Percentiles rank a stretch among this genome's conserved stretches.
Conservation (phyloP, 2,329 filamentous ascomycete genomes). For the Fusarium scirpi region DNA sequence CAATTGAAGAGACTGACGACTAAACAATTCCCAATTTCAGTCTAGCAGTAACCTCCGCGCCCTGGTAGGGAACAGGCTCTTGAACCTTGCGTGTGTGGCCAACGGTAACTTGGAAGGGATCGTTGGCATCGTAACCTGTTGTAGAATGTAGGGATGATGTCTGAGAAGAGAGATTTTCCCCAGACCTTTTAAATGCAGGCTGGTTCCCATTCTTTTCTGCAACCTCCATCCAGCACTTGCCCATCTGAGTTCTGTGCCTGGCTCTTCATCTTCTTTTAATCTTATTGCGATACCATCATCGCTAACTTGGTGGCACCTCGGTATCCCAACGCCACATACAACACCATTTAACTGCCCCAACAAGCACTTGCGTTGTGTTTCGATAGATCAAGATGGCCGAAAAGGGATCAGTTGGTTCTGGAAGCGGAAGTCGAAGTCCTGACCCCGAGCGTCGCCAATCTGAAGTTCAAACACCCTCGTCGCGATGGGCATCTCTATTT, state of each 20-base stretch:
- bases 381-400: slow-evolving; percentile 43
- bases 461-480: slow-evolving; percentile 38
- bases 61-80: slow-evolving; percentile 15
- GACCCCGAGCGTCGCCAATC: slow-evolving; percentile 44
- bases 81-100: slow-evolving; percentile 26
- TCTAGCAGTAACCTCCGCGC: slow-evolving; percentile 3
- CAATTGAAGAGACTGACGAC: slow-evolving; percentile 15
- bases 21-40: slow-evolving; percentile 14
- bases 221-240: slow-evolving; percentile 10
- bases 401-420: slow-evolving; percentile 39
- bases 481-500: slow-evolving; percentile 52
- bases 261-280: slow-evolving; percentile 11
- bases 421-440: slow-evolving; percentile 27
- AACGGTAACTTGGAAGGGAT: slow-evolving; percentile 27
- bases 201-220: slow-evolving; percentile 11
- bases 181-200: slow-evolving; percentile 31
- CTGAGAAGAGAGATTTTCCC: slow-evolving; percentile 15
- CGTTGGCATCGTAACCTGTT: slow-evolving; percentile 14
- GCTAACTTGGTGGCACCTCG: neutral
- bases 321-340: neutral
- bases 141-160: slow-evolving; percentile 19
- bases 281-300: slow-evolving; percentile 1
- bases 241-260: slow-evolving; percentile 15
- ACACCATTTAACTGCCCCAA: neutral
- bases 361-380: neutral